phyloP scores from a whole-genome alignment of 192 early-diverging fungal genomes.

The Rhizoclosmatium globosum region DNA sequence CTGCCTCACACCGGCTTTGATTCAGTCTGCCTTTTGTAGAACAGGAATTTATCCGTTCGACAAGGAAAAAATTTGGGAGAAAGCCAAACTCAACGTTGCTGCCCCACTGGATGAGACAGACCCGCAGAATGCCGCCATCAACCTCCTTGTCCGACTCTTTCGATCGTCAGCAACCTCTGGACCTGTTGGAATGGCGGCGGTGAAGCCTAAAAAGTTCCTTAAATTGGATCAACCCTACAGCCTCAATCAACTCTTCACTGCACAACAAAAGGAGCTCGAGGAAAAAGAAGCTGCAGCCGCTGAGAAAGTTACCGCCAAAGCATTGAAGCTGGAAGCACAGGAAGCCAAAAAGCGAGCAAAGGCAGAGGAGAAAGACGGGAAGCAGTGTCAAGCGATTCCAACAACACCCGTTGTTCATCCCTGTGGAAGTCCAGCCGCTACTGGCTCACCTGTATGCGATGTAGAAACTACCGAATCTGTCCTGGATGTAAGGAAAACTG shows the following conservation, averaged over 20 bases:
- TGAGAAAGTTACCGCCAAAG: too few relatives aligned
- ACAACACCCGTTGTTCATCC: too few relatives aligned
- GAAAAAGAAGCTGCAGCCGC: not conserved
- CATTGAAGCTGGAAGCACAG: too few relatives aligned
- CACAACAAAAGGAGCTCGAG: not conserved
- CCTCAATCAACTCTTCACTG: not conserved
- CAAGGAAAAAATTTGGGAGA: not conserved
- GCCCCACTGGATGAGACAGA: too few relatives aligned
- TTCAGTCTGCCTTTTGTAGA: not conserved
- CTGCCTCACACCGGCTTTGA: not conserved
- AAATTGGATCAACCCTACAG: not conserved
- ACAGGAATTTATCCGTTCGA: conserved; percentile 6
- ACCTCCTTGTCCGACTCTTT: not conserved
- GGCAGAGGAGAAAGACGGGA: too few relatives aligned
- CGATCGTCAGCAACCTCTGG: not conserved
- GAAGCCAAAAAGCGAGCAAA: too few relatives aligned
- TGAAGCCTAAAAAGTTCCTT: not conserved
- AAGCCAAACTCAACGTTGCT: not conserved
- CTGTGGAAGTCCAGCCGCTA: too few relatives aligned
- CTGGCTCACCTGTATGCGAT: too few relatives aligned
- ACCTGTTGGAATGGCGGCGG: not conserved
- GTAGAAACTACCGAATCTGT: too few relatives aligned
- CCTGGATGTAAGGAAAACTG: too few relatives aligned
- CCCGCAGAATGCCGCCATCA: too few relatives aligned
- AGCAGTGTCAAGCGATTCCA: too few relatives aligned